phyloP scores from a whole-genome alignment of 2,329 filamentous ascomycete species.

The Aspergillus felis region DNA sequence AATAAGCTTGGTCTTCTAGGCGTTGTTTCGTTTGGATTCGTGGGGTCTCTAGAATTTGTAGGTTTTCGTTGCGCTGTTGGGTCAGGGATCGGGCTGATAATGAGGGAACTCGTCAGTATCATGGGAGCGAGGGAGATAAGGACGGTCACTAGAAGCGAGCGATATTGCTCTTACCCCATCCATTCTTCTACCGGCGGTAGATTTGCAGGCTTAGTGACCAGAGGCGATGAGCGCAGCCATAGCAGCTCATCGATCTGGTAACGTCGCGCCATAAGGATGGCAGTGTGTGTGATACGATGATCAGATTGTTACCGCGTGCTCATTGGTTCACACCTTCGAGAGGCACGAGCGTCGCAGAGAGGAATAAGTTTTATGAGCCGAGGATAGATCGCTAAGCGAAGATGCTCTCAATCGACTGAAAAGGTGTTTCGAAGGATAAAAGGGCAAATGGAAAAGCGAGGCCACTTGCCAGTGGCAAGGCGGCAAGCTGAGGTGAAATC shows the following conservation, averaged over 20 bases:
- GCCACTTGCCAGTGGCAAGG: slow-evolving; percentile 14
- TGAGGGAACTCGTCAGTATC: slow-evolving; percentile 19
- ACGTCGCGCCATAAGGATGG: slow-evolving; percentile 46
- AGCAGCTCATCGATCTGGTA: slow-evolving; percentile 76
- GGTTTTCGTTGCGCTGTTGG: slow-evolving; percentile 37
- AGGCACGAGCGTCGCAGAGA: neutral
- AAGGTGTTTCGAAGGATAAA: slow-evolving; percentile 2
- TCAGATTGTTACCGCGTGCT: slow-evolving; percentile 23
- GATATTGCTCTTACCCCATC: slow-evolving; percentile 70
- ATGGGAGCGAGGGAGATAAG: slow-evolving; percentile 5
- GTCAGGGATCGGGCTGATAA: slow-evolving; percentile 40
- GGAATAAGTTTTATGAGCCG: neutral
- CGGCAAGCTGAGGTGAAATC: slow-evolving; percentile 10
- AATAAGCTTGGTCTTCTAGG: slow-evolving; percentile 40
- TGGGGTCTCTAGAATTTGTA: slow-evolving; percentile 32
- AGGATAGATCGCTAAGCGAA: neutral
- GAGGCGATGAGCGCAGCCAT: slow-evolving; percentile 72
- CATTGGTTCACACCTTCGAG: slow-evolving; percentile 22
- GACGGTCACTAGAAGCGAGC: slow-evolving; percentile 2
- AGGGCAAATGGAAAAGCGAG: slow-evolving; percentile 1
- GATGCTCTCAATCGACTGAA: neutral
- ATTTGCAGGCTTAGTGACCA: slow-evolving; percentile 73
- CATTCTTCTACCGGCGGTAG: slow-evolving; percentile 87
- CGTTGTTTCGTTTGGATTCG: slow-evolving; percentile 31
- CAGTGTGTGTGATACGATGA: slow-evolving; percentile 13